Evolutionary conservation across 2,329 filamentous ascomycete species (phyloP), one percentile per base, ranked within the genome.

Genomic region (Pseudocercospora pini-densiflorae): DNA sequence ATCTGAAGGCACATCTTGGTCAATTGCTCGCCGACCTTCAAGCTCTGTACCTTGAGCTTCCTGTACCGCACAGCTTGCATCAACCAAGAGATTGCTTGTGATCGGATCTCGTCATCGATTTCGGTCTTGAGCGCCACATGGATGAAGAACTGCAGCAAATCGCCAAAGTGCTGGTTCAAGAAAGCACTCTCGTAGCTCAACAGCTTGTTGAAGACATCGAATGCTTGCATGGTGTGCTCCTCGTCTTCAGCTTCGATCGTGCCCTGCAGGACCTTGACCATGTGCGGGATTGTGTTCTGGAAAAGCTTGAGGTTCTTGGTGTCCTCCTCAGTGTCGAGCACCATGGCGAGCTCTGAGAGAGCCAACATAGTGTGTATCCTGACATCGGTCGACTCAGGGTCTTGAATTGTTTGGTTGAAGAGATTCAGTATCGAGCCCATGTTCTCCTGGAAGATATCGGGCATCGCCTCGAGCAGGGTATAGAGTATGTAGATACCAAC

Each of bases 131-230:
- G 86, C 55, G 91, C 88, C 62, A 99, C 86, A 66, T 95, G 90
- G 75, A 97, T 90, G 92, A 98, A 98, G 84, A 98, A 97, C 73
- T 91, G 88, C 67, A 97, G 86, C 8, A 99, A 87, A 75, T 97
- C 93, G 77, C 90, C 92, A 76, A 99, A 92, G 82, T 97, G 94
- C 63, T 88, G 85, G 71, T 90, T 91, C 61, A 98, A 84, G 59
- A 98, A 87, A 55, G 92, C 88, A 31, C 92, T 91, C 78, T 97
- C 94, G 79, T 93, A 97, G 70, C 91, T 92, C 62, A 99, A 87
- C 75, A 97, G 90, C 59, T 92, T 95, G 84, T 98, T 95, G 87
- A 98, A 97, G 72, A 97, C 93, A 78, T 98, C 95, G 74, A 98
- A 99, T 27, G 93, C 89, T 77, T 94, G 90, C 84, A 94, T 92